Base-by-base conservation (phyloP, 805 yeast species). In the Wickerhamiella vanderwaltii region DNA sequence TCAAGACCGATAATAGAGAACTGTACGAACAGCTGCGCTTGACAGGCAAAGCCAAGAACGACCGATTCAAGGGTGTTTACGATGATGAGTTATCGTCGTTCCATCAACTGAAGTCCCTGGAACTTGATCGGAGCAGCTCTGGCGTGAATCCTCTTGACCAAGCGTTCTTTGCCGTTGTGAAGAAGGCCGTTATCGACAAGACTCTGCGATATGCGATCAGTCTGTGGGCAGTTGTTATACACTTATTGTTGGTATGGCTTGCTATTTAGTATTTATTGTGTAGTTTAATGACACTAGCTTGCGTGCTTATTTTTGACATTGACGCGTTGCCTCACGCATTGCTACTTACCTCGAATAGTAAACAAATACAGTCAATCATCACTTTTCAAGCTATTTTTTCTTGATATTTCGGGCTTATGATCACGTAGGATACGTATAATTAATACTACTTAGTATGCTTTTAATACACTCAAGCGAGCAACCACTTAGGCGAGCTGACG, bases 11-110 rank as follows among this genome's bases (percentile, higher is more conserved):
- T 51, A 86, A 86, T 57, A 71, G 73, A 41, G 82, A 77, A 48
- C 64, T 88, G 33, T 84, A 82, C 56, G 95, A 87, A 52, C 73
- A 81, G 51, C 73, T 62, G 24, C 52, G 64, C 19, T 56, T 60
- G 46, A 17, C 49, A 46, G 48, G 47, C 46, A 45, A 42, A 51
- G 67, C 69, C 24, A 69, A 70, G 49, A 79, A 80, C 56, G 44
- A 36, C 33, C 24, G 34, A 23, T 42, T 35, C 44, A 73, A 72
- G 35, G 65, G 69, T 23, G 70, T 61, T 37, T 86, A 82, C 62
- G 94, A 85, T 51, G 77, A 79, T 39, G 78, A 77, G 37, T 63
- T 85, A 35, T 86, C 85, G 51, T 93, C 95, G 24, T 74, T 86
- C 46, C 88, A 82, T 50, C 80, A 75, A 52, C 83, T 88, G 60